Evolutionary conservation across 2,329 filamentous ascomycete species (phyloP).

Genomic region (Calonectria pteridis): DNA sequence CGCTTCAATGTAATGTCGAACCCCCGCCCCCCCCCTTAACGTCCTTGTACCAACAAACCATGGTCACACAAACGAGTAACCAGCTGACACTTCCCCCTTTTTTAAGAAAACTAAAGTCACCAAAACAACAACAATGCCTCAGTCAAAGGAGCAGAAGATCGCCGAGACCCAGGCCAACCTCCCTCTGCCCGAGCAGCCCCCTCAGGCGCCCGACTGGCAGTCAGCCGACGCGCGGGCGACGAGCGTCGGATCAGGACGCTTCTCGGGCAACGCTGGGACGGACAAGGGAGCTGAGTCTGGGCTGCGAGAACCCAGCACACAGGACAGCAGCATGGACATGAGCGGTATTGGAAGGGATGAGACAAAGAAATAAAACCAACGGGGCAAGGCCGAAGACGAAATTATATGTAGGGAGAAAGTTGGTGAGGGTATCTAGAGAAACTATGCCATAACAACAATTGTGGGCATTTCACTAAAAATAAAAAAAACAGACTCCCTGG

Average conservation of each 20-base stretch:
- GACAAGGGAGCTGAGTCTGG: conserved; percentile 62
- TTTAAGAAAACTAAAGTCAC: not conserved
- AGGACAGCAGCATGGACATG: conserved; percentile 65
- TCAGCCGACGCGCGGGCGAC: conserved; percentile 76
- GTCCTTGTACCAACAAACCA: too few species aligned
- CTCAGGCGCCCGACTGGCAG: conserved; percentile 82
- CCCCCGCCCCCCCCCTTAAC: too few species aligned
- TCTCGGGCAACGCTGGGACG: conserved; percentile 65
- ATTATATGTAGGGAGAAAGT: not conserved
- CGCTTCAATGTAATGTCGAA: not conserved
- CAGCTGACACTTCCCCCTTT: not conserved
- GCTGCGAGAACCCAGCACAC: conserved; percentile 71
- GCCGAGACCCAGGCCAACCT: conserved; percentile 78
- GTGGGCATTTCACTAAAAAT: too few species aligned
- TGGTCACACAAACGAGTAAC: not conserved
- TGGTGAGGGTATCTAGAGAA: not conserved
- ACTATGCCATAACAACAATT: too few species aligned
- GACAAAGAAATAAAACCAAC: conserved; percentile 21
- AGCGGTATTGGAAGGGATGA: conserved; percentile 74
- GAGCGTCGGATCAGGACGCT: conserved; percentile 75
- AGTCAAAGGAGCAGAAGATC: conserved; percentile 74
- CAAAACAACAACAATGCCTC: conserved; percentile 50
- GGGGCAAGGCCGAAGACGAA: not conserved
- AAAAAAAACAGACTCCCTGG: too few species aligned
- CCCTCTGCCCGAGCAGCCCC: conserved; percentile 83